Evolutionary conservation across 352 stramenopile genomes (phyloP).

Genomic region (Phytophthora aleatoria): DNA sequence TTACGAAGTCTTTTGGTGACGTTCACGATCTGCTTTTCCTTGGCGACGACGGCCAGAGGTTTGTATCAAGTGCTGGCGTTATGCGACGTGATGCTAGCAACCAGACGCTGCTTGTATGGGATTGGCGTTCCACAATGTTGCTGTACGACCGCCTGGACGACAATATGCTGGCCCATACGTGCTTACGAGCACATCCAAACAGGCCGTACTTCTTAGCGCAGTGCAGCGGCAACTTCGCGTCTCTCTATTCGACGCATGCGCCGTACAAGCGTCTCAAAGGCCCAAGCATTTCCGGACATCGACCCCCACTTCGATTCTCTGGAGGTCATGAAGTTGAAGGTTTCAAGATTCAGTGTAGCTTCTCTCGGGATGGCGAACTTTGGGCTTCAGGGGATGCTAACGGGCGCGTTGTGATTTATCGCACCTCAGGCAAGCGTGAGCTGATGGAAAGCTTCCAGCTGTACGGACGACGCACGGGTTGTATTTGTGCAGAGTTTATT

Average conservation of each 20-base stretch:
- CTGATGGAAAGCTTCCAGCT: slow-evolving; percentile 32
- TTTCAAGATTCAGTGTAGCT: slow-evolving; percentile 58
- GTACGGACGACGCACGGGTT: slow-evolving; percentile 22
- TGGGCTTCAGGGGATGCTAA: slow-evolving; percentile 53
- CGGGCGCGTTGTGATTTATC: slow-evolving; percentile 57
- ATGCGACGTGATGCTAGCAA: slow-evolving; percentile 52
- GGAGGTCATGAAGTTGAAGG: slow-evolving; percentile 49
- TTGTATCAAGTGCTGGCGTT: slow-evolving; percentile 59
- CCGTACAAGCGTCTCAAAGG: slow-evolving; percentile 58
- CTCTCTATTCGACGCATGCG: slow-evolving; percentile 43
- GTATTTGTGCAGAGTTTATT: slow-evolving; percentile 46
- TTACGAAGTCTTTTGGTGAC: slow-evolving; percentile 43
- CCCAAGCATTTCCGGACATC: slow-evolving; percentile 4
- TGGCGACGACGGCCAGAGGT: slow-evolving; percentile 23
- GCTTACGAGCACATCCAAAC: slow-evolving; percentile 49
- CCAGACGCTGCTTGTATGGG: slow-evolving; percentile 72
- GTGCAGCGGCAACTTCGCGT: slow-evolving; percentile 44
- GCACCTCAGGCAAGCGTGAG: slow-evolving; percentile 16
- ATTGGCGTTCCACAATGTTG: slow-evolving; percentile 46
- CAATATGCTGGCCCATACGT: slow-evolving; percentile 51
- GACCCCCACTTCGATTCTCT: slow-evolving; percentile 25
- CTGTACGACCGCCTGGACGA: slow-evolving; percentile 55
- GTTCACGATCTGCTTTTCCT: slow-evolving; percentile 69
- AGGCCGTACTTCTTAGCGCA: slow-evolving; percentile 50
- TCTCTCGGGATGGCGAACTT: slow-evolving; percentile 46